phyloP scores from a whole-genome alignment of 345 rosid species.

The Cochlearia excelsa region DNA sequence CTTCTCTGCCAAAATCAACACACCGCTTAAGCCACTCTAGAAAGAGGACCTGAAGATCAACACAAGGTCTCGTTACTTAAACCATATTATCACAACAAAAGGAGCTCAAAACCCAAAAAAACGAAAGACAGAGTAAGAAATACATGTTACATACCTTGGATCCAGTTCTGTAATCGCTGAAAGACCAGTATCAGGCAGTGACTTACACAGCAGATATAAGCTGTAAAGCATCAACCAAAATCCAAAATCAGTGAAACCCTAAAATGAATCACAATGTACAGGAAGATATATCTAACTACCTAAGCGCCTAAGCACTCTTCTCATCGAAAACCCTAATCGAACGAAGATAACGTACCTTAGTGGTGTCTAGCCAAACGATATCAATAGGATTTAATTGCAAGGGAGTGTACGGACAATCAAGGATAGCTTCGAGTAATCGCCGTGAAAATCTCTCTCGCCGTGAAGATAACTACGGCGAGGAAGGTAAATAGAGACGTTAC shows the following conservation, averaged over 20 bases:
- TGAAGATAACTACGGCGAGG: constrained; percentile 14
- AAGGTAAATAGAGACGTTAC: constrained; percentile 15
- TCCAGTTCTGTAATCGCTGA: constrained; percentile 94
- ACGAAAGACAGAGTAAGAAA: too few relatives aligned
- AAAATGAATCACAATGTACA: constrained; percentile 8
- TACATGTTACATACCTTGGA: constrained; percentile 95
- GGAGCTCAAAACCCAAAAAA: background rate
- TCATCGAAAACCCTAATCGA: too few relatives aligned
- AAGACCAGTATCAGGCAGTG: constrained; percentile 93
- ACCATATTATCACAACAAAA: constrained; percentile 10
- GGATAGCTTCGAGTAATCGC: constrained; percentile 78
- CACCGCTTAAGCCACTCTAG: constrained; percentile 99
- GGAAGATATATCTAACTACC: background rate
- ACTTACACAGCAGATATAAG: constrained; percentile 96
- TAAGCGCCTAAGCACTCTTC: too few relatives aligned
- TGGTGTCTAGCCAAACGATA: constrained; percentile 94
- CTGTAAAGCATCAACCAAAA: constrained; percentile 41
- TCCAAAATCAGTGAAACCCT: constrained; percentile 9
- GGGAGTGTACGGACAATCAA: constrained; percentile 96
- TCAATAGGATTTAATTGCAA: constrained; percentile 98
- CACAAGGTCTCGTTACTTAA: constrained; percentile 3
- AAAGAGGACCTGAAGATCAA: constrained; percentile 75
- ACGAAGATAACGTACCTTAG: constrained; percentile 54
- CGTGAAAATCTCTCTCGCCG: constrained; percentile 36
- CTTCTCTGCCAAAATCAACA: constrained; percentile 89